Base-by-base conservation (phyloP, 2,329 filamentous ascomycete species). In the Hirsutella thompsonii region DNA sequence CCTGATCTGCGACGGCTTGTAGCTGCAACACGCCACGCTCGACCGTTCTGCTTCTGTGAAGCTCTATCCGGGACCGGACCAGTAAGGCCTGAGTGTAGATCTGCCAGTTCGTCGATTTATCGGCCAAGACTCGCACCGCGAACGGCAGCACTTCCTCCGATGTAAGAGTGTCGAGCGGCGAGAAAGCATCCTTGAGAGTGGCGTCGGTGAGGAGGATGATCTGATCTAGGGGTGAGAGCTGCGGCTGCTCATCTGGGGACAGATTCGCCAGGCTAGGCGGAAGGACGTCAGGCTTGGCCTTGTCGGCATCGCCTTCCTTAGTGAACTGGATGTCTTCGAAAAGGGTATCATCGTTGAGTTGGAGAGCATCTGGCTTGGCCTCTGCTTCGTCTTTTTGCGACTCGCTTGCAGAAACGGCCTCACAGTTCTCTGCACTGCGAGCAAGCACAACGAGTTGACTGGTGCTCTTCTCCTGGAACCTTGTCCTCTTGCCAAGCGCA, bases 21-120 rank as follows among this genome's bases (percentile, higher is more conserved):
- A 98, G 74, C 61, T 98, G 92, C 18, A 98, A 66, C 0, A 98
- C 77, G 36, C 87, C 86, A 44, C 92, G 73, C 62, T 98, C 92
- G 30, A 93, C 72, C 0, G 92, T 98, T 41, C 90, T 74, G 40
- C 89, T 86, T 40, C 79, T 76, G 61, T 93, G 89, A 0, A 89
- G 73, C 60, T 98, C 92, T 41, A 96, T 90, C 14, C 92, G 74
- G 45, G 86, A 94, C 36, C 92, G 76, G 2, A 96, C 84, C 0
- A 98, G 70, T 8, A 98, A 68, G 0, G 88, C 92, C 56, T 96
- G 89, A 0, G 92, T 95, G 57, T 96, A 96, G 28, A 95, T 81
- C 58, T 96, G 92, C 92, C 92, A 98, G 59, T 96, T 98, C 1
- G 87, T 90, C 36, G 83, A 83, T 50, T 90, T 89, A 45, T 92